These are phyloP conservation scores for Tricholoma sp. DNA, from an alignment of 768 basidiomycete species.

Conservation along the genomic window DNA sequence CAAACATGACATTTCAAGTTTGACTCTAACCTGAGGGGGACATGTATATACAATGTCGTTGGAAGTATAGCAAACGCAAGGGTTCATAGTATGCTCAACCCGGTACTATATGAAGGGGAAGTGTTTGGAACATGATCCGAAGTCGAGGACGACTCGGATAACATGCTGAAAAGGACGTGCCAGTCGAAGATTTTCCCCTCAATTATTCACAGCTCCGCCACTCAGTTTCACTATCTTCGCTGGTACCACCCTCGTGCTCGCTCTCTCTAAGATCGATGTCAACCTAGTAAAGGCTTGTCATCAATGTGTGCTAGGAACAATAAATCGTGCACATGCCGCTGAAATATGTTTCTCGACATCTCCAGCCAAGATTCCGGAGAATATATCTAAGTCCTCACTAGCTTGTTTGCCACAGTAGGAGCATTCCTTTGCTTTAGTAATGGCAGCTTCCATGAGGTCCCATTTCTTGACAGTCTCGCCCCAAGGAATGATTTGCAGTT, in stretches of 20 bases:
- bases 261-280: not conserved
- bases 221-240: not conserved
- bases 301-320: not conserved
- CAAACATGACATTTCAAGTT: no score
- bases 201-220: not conserved
- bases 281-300: not conserved
- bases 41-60: no score
- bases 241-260: not conserved
- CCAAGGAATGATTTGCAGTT: slow-evolving; percentile 27
- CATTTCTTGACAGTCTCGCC: slow-evolving; percentile 28
- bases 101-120: no score
- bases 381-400: slow-evolving; percentile 24
- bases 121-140: no score
- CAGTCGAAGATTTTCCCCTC: no score
- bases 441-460: slow-evolving; percentile 22
- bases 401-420: slow-evolving; percentile 20
- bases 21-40: no score
- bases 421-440: slow-evolving; percentile 20
- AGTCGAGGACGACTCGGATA: not conserved
- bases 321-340: slow-evolving; percentile 16
- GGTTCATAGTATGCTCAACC: no score
- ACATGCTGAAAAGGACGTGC: no score
- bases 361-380: slow-evolving; percentile 25
- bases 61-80: no score
- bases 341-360: slow-evolving; percentile 28